These are phyloP conservation scores for Macadamia tetraphylla DNA, from an alignment of 164 flowering plant species.

Conservation along the genomic window DNA sequence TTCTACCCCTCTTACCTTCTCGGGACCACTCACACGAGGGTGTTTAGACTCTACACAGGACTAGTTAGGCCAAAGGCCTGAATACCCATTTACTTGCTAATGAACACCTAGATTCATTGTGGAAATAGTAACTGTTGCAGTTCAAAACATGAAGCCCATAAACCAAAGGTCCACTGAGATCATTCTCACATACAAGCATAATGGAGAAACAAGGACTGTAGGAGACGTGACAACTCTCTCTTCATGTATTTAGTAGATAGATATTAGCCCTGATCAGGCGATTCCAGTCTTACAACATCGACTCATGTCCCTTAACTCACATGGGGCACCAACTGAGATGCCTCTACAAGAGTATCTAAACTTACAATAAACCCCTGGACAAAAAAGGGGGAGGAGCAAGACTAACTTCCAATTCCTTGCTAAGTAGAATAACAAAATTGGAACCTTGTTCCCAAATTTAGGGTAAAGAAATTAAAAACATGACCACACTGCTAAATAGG, in stretches of 20 bases:
- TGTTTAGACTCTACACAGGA: too few species aligned
- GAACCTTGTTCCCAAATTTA: constrained; percentile 24
- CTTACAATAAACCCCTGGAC: constrained; percentile 24
- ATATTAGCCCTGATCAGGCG: constrained; percentile 15
- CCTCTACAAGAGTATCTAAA: constrained; percentile 13
- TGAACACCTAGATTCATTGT: too few species aligned
- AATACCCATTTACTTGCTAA: too few species aligned
- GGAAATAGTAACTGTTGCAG: too few species aligned
- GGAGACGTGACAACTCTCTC: too few species aligned
- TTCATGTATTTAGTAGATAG: background rate
- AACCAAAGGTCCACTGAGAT: too few species aligned
- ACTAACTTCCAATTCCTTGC: constrained; percentile 26
- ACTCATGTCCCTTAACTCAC: constrained; percentile 17
- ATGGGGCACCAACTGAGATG: constrained; percentile 14
- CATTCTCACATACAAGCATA: too few species aligned
- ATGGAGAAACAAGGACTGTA: too few species aligned
- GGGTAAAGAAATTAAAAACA: constrained; percentile 2
- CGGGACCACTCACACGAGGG: too few species aligned
- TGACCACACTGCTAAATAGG: constrained; percentile 4
- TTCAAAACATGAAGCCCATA: too few species aligned
- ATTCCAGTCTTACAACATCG: constrained; percentile 19
- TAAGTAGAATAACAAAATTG: constrained; percentile 14
- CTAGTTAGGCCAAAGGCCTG: too few species aligned
- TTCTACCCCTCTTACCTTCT: too few species aligned
- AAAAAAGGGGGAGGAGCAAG: constrained; percentile 25